These are phyloP conservation scores for Triticum timopheevii DNA, from an alignment of 176 grass and related monocot species.

Conservation along the genomic window DNA sequence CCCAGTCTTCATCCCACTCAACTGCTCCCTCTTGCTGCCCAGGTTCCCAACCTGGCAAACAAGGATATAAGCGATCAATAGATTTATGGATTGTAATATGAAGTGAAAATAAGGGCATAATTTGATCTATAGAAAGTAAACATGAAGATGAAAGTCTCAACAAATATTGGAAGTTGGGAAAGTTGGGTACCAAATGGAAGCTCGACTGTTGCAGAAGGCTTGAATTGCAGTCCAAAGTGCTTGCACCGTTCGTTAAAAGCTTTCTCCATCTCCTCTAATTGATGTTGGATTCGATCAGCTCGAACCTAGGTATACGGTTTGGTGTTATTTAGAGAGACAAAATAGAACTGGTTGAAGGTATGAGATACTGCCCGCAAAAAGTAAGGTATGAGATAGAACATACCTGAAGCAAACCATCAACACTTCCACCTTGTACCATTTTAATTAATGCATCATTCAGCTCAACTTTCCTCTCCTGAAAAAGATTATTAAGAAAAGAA, in stretches of 20 bases:
- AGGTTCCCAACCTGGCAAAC: slow-evolving; percentile 84
- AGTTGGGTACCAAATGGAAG: slow-evolving; percentile 77
- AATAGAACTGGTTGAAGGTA: slow-evolving; percentile 3
- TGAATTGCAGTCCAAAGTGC: slow-evolving; percentile 79
- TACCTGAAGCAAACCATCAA: slow-evolving; percentile 99
- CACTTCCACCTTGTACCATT: slow-evolving; percentile 98
- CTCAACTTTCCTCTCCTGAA: slow-evolving; percentile 95
- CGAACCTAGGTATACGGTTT: slow-evolving; percentile 61
- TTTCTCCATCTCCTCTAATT: slow-evolving; percentile 94
- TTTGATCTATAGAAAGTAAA: neutral
- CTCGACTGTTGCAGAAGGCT: slow-evolving; percentile 74
- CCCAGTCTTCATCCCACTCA: slow-evolving; percentile 99
- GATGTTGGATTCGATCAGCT: slow-evolving; percentile 93
- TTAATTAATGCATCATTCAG: slow-evolving; percentile 88
- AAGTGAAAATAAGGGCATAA: neutral
- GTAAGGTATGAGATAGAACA: neutral
- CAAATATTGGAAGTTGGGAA: slow-evolving; percentile 9
- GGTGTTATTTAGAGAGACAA: slow-evolving; percentile 21
- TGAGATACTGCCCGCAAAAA: neutral
- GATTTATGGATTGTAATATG: neutral
- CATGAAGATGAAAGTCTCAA: neutral
- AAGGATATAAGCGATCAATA: slow-evolving; percentile 23
- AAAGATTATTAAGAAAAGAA: slow-evolving; percentile 1
- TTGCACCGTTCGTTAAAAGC: slow-evolving; percentile 92
- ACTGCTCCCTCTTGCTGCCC: slow-evolving; percentile 62